Evolutionary conservation across 164 flowering plant genomes (phyloP).

Genomic region (Stephania japonica): DNA sequence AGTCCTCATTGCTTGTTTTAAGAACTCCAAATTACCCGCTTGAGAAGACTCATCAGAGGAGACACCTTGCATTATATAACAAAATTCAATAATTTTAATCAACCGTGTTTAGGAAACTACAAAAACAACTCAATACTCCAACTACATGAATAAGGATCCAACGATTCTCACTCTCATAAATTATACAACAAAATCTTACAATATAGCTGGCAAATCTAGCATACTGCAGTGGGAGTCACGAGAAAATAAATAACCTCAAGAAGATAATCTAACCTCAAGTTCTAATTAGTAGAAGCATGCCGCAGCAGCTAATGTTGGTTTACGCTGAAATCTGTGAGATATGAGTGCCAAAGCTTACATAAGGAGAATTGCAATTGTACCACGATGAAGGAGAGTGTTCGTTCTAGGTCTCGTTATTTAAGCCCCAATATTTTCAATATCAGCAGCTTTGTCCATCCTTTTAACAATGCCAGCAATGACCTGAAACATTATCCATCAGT

Average conservation of each 20-base stretch:
- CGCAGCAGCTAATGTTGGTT: no score
- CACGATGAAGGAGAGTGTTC: not conserved
- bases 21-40: no score
- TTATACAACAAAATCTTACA: not conserved
- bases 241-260: not conserved
- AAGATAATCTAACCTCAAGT: not conserved
- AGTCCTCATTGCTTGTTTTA: no score
- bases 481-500: slow-evolving; percentile 29
- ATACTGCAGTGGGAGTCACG: not conserved
- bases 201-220: not conserved
- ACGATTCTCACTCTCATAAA: not conserved
- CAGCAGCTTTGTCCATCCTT: slow-evolving; percentile 69
- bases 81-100: no score
- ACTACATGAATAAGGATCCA: no score
- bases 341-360: no score
- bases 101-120: no score
- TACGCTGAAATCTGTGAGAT: not conserved
- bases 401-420: slow-evolving; percentile 21
- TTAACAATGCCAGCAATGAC: slow-evolving; percentile 94
- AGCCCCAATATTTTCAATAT: slow-evolving; percentile 58
- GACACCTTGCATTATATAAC: no score
- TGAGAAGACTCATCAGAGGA: no score
- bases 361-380: not conserved
- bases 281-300: no score
- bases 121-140: no score